Percentiles rank a stretch among this genome's conserved stretches.
phyloP scores from a whole-genome alignment of 129 eudicot genomes.

The Flaveria trinervia region DNA sequence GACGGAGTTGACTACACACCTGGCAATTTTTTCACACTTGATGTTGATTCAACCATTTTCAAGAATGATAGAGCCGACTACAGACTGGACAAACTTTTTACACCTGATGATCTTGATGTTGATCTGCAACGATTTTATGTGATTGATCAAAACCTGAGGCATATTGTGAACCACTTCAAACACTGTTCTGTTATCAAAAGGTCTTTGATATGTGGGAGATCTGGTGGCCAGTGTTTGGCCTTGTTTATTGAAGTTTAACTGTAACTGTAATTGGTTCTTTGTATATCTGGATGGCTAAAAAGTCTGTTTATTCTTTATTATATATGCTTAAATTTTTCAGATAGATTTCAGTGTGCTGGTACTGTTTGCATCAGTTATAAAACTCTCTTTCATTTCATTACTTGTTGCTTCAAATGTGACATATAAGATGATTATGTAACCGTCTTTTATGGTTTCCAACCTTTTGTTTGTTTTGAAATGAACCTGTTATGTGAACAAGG shows the following conservation, averaged over 20 bases:
- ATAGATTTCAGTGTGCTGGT: neutral
- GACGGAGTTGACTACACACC: too few species aligned
- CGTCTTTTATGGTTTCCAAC: too few species aligned
- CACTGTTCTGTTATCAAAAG: neutral
- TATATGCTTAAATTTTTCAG: neutral
- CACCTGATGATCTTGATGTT: constrained; percentile 29
- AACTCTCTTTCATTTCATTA: too few species aligned
- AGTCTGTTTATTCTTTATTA: neutral
- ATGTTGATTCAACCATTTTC: neutral
- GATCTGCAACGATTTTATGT: constrained; percentile 22
- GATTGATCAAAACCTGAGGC: constrained; percentile 14
- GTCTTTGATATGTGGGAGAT: neutral
- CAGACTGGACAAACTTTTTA: neutral
- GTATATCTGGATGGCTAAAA: neutral
- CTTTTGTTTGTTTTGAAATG: too few species aligned
- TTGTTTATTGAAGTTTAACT: neutral
- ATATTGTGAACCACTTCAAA: neutral
- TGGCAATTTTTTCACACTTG: too few species aligned
- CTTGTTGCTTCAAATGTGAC: too few species aligned
- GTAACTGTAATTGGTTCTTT: neutral
- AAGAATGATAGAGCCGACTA: constrained; percentile 15
- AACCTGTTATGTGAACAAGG: too few species aligned
- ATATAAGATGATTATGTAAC: too few species aligned
- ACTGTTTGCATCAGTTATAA: too few species aligned
- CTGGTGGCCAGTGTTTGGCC: constrained; percentile 3